Conservation (phyloP, 176 grass and related monocot genomes). For the Oropetium thomaeum region DNA sequence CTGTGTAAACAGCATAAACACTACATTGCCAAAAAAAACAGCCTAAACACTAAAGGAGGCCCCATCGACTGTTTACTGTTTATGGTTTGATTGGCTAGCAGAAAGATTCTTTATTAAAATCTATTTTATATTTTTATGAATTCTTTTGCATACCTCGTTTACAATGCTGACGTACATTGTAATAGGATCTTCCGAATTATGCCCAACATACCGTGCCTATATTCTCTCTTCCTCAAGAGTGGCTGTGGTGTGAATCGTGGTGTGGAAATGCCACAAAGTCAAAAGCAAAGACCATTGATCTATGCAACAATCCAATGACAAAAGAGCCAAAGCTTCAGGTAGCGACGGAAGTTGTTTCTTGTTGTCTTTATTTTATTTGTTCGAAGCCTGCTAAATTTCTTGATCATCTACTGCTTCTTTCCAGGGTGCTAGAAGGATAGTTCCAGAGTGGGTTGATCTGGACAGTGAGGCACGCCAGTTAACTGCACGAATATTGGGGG, state of each 20-base stretch:
- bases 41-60: too few relatives aligned
- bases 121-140: background rate
- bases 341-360: slow-evolving; percentile 3
- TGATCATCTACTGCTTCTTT: background rate
- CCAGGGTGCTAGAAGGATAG: slow-evolving; percentile 93
- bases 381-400: background rate
- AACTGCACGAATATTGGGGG: slow-evolving; percentile 68
- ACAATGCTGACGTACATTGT: slow-evolving; percentile 33
- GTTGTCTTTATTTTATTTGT: background rate
- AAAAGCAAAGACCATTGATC: slow-evolving; percentile 94
- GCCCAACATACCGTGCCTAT: slow-evolving; percentile 96
- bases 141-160: background rate
- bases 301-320: slow-evolving; percentile 99
- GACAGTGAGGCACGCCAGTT: slow-evolving; percentile 72
- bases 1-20: too few relatives aligned
- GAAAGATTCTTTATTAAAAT: background rate
- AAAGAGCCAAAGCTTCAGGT: slow-evolving; percentile 99
- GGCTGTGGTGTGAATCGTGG: slow-evolving; percentile 99
- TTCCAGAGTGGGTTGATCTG: slow-evolving; percentile 87
- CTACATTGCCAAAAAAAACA: too few relatives aligned
- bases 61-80: too few relatives aligned
- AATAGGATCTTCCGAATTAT: slow-evolving; percentile 97
- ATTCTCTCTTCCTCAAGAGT: slow-evolving; percentile 99
- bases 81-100: too few relatives aligned
- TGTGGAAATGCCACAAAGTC: slow-evolving; percentile 93